Evolutionary conservation across 2,329 filamentous ascomycete species (phyloP).

Genomic region (Sclerotinia spermophila): DNA sequence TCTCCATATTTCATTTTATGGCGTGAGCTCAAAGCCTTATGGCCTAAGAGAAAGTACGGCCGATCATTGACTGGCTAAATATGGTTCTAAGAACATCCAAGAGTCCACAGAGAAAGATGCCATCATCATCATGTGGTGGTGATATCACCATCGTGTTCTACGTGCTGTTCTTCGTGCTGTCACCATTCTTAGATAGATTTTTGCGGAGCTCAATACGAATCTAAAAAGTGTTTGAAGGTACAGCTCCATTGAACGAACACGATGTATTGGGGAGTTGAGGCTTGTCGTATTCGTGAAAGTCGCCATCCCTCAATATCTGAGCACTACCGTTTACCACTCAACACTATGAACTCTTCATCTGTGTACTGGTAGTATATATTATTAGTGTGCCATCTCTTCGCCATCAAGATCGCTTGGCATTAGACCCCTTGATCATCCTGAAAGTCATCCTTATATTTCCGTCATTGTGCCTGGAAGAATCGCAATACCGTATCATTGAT

Average conservation of each 20-base stretch:
- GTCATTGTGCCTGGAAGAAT: constrained; percentile 11
- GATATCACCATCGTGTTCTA: constrained; percentile 5
- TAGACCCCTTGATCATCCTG: not conserved
- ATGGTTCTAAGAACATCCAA: not conserved
- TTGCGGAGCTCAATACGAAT: not conserved
- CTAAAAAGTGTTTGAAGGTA: not conserved
- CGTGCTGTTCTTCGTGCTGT: not conserved
- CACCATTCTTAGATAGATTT: not conserved
- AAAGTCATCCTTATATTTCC: not conserved
- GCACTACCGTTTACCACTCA: not conserved
- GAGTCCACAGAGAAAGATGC: not conserved
- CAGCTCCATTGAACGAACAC: not conserved
- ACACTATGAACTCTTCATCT: not conserved
- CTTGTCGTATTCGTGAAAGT: not conserved
- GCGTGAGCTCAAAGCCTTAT: constrained; percentile 10
- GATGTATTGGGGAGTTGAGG: not conserved
- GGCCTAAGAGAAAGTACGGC: not conserved
- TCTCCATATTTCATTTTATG: constrained; percentile 16
- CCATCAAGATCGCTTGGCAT: not conserved
- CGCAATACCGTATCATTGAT: not conserved
- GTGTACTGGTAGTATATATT: not conserved
- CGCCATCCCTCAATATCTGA: not conserved
- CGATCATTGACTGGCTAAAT: not conserved
- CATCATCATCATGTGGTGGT: not conserved
- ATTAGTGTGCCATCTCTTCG: not conserved